Conservation (phyloP, 371 early-diverging fungal genomes). For the Entomophthora muscae region DNA sequence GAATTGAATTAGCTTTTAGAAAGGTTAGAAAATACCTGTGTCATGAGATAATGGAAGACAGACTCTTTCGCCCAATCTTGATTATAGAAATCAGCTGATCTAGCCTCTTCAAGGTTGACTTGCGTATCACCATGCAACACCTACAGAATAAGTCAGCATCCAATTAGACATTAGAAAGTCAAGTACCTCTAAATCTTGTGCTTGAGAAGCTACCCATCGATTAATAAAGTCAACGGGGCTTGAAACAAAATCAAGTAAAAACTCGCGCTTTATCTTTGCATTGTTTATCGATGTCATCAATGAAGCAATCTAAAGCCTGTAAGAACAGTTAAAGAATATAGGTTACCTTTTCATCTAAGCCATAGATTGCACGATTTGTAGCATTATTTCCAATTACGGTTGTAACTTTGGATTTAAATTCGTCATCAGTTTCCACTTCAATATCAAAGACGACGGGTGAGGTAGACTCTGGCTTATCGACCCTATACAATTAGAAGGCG, state of each 20-base stretch:
- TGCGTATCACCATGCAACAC: slow-evolving; percentile 68
- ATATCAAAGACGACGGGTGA: slow-evolving; percentile 68
- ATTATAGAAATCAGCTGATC: slow-evolving; percentile 62
- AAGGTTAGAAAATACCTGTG: slow-evolving; percentile 23
- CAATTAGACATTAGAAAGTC: neutral
- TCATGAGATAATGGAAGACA: slow-evolving; percentile 64
- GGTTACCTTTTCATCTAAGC: slow-evolving; percentile 28
- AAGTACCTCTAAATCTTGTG: neutral
- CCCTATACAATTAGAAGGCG: slow-evolving; percentile 15
- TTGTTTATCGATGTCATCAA: slow-evolving; percentile 68
- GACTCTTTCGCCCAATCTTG: slow-evolving; percentile 80
- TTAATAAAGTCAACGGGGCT: slow-evolving; percentile 83
- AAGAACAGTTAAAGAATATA: neutral
- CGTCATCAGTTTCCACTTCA: slow-evolving; percentile 76
- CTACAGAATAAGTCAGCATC: no score
- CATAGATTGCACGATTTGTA: slow-evolving; percentile 32
- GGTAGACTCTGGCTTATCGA: slow-evolving; percentile 41
- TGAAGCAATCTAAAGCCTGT: slow-evolving; percentile 26
- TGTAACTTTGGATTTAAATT: slow-evolving; percentile 30
- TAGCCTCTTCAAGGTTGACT: slow-evolving; percentile 63
- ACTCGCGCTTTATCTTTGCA: slow-evolving; percentile 80
- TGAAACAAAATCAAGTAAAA: slow-evolving; percentile 67
- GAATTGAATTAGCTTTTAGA: neutral
- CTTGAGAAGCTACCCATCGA: slow-evolving; percentile 76
- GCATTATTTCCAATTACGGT: slow-evolving; percentile 19